Conservation (phyloP, 257 asterid species). For the Penstemon eatonii region DNA sequence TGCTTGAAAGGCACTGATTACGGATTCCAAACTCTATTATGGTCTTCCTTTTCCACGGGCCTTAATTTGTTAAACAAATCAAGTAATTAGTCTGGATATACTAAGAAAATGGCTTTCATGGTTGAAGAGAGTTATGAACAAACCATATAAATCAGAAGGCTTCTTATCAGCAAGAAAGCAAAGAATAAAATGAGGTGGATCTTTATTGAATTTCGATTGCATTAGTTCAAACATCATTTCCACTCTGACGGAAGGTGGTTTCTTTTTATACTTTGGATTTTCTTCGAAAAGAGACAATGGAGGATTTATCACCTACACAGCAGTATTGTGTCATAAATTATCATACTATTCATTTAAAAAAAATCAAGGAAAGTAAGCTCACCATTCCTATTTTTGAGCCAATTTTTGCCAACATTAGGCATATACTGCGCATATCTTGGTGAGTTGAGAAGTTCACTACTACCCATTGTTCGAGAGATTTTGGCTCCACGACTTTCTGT, state of each 20-base stretch:
- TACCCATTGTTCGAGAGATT: constrained; percentile 43
- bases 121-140: constrained; percentile 3
- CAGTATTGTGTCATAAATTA: not conserved
- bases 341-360: not conserved
- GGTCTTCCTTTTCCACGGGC: constrained; percentile 55
- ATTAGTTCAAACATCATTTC: constrained; percentile 44
- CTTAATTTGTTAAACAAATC: constrained; percentile 21
- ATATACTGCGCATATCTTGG: constrained; percentile 28
- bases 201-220: constrained; percentile 29
- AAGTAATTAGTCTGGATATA: not conserved
- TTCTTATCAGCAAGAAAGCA: constrained; percentile 48
- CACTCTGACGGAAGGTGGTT: constrained; percentile 45
- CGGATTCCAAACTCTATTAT: constrained; percentile 43
- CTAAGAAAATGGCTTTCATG: not conserved
- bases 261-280: constrained; percentile 34
- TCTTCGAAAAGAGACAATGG: constrained; percentile 48
- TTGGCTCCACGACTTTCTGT: constrained; percentile 43
- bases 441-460: constrained; percentile 46
- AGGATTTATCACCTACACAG: constrained; percentile 35
- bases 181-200: constrained; percentile 48
- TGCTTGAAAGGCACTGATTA: constrained; percentile 46
- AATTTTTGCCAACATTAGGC: constrained; percentile 34
- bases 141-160: constrained; percentile 43
- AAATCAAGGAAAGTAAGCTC: constrained; percentile 9
- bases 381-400: constrained; percentile 47